Percentiles rank a stretch among this genome's conserved stretches.
phyloP scores from a whole-genome alignment of 768 basidiomycete species.

The Obba rivulosa region DNA sequence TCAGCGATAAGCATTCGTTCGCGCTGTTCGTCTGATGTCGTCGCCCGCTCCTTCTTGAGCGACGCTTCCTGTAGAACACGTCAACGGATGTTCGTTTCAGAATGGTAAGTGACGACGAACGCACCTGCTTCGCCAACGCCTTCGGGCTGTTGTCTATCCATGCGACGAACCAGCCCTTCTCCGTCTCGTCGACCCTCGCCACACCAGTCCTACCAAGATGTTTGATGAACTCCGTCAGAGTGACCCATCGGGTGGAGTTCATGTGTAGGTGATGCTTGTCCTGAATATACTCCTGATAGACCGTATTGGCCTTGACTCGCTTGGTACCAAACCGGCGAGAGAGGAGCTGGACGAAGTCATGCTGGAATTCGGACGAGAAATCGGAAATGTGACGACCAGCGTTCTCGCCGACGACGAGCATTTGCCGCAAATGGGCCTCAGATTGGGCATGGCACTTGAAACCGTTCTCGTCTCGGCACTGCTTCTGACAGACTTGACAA shows the following conservation, averaged over 20 bases:
- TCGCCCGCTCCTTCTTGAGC: slow-evolving; percentile 86
- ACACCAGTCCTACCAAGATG: slow-evolving; percentile 82
- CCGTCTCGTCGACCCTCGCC: slow-evolving; percentile 93
- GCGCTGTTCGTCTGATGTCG: slow-evolving; percentile 90
- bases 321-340: slow-evolving; percentile 94
- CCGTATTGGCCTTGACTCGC: slow-evolving; percentile 88
- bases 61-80: slow-evolving; percentile 66
- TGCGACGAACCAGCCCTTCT: slow-evolving; percentile 95
- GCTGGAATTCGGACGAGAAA: slow-evolving; percentile 85
- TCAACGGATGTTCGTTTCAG: too few relatives aligned
- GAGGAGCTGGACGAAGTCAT: slow-evolving; percentile 86
- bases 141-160: slow-evolving; percentile 98
- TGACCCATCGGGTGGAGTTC: slow-evolving; percentile 98
- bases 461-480: slow-evolving; percentile 97
- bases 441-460: slow-evolving; percentile 94
- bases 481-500: slow-evolving; percentile 98
- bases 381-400: slow-evolving; percentile 89
- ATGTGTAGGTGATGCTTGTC: slow-evolving; percentile 95
- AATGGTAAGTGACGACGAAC: slow-evolving; percentile 11
- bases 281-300: slow-evolving; percentile 96
- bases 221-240: slow-evolving; percentile 92
- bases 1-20: slow-evolving; percentile 86
- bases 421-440: slow-evolving; percentile 90
- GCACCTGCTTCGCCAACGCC: slow-evolving; percentile 83
- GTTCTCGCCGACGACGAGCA: slow-evolving; percentile 94